Percentiles rank a stretch among this genome's conserved stretches.
phyloP scores from a whole-genome alignment of 2,329 filamentous ascomycete species.

The Chaetomiaceae sp. region DNA sequence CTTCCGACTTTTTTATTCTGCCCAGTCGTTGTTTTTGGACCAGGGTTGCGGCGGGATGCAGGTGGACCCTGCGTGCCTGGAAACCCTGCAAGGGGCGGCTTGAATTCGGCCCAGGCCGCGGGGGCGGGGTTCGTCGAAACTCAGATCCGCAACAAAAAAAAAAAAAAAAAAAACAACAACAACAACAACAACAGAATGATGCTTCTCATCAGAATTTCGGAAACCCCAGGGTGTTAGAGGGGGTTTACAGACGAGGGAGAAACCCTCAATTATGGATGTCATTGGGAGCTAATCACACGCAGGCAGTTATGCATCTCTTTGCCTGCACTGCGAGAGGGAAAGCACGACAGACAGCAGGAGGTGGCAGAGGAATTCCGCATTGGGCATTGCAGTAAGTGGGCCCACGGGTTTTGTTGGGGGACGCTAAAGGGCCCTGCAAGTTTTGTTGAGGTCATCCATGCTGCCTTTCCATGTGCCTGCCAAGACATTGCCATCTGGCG shows the following conservation, averaged over 20 bases:
- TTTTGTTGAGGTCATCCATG: slow-evolving; percentile 11
- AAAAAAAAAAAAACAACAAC: too few species aligned
- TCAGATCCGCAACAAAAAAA: neutral
- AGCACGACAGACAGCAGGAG: neutral
- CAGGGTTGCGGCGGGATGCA: neutral
- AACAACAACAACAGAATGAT: too few species aligned
- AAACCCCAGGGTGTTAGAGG: too few species aligned
- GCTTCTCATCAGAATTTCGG: too few species aligned
- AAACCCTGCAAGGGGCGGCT: slow-evolving; percentile 2
- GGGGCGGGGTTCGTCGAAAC: slow-evolving; percentile 5
- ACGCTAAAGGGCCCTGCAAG: slow-evolving; percentile 5
- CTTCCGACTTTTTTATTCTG: neutral
- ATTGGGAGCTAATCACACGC: too few species aligned
- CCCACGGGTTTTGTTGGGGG: slow-evolving; percentile 8
- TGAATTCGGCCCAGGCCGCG: slow-evolving; percentile 1
- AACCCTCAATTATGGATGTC: too few species aligned
- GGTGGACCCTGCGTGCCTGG: slow-evolving; percentile 1
- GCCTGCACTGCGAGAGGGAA: too few species aligned
- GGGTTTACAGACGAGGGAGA: too few species aligned
- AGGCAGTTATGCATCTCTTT: too few species aligned
- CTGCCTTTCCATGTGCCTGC: neutral
- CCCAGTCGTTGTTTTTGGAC: neutral
- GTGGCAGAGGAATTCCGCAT: neutral
- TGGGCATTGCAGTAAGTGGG: neutral
- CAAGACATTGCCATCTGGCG: too few species aligned